A percentile compares a stretch with the other conserved stretches of the same genome.
These are phyloP conservation scores for Pseudogymnoascus sp. DNA, from an alignment of 2,329 filamentous ascomycete genomes.

Conservation along the genomic window DNA sequence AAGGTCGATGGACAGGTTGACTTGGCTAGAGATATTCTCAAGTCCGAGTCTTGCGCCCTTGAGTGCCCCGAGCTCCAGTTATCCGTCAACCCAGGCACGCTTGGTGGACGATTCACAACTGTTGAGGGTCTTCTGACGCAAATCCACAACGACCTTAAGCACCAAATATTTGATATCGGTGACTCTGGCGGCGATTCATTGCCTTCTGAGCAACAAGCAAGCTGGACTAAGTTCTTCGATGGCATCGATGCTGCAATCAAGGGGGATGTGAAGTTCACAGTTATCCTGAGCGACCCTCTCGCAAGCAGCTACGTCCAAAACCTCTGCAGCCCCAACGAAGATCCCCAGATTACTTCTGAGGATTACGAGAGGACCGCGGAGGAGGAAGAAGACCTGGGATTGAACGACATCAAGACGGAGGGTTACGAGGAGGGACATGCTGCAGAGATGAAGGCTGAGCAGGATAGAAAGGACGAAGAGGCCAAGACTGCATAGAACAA, in stretches of 20 bases:
- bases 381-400: slow-evolving; percentile 86
- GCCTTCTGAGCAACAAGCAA: slow-evolving; percentile 50
- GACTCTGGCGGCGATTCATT: slow-evolving; percentile 76
- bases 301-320: slow-evolving; percentile 93
- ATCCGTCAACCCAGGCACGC: slow-evolving; percentile 82
- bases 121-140: slow-evolving; percentile 90
- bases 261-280: slow-evolving; percentile 70
- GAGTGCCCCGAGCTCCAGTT: slow-evolving; percentile 81
- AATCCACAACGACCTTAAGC: slow-evolving; percentile 79
- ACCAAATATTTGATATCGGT: slow-evolving; percentile 74
- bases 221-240: slow-evolving; percentile 76
- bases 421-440: slow-evolving; percentile 59
- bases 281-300: slow-evolving; percentile 79
- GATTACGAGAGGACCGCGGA: slow-evolving; percentile 82
- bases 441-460: slow-evolving; percentile 25
- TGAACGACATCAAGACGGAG: slow-evolving; percentile 89
- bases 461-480: slow-evolving; percentile 20
- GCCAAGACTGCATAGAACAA: background rate
- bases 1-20: slow-evolving; percentile 62
- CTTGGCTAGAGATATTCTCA: slow-evolving; percentile 85
- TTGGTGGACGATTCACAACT: slow-evolving; percentile 94
- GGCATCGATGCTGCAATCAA: slow-evolving; percentile 69
- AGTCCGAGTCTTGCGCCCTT: slow-evolving; percentile 85
- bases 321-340: slow-evolving; percentile 63
- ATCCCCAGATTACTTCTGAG: slow-evolving; percentile 72